A percentile compares a stretch with the other conserved stretches of the same genome.
Evolutionary conservation across 345 rosid species (phyloP).

Genomic region (Populus nigra): DNA sequence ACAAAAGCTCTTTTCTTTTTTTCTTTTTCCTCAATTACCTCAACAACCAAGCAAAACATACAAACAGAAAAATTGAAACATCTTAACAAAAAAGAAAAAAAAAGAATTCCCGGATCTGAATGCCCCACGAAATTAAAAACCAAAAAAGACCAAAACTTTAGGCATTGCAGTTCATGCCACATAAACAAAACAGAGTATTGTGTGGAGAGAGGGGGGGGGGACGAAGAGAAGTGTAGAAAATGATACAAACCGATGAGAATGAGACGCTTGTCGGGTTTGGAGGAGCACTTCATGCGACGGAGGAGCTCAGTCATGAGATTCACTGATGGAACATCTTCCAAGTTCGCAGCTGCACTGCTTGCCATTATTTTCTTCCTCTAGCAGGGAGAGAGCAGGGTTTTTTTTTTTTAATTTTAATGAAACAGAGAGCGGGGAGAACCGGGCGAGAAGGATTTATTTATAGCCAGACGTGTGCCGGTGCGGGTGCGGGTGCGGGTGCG

Average conservation of each 20-base stretch:
- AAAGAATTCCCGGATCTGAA: constrained; percentile 7
- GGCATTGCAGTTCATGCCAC: not conserved
- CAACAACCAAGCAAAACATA: not conserved
- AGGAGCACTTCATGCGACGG: constrained; percentile 85
- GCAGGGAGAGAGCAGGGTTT: not conserved
- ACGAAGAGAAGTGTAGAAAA: not conserved
- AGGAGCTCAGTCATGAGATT: constrained; percentile 90
- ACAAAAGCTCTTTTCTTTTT: not conserved
- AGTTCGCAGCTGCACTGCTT: constrained; percentile 37
- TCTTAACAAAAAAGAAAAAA: not conserved
- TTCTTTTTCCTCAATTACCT: not conserved
- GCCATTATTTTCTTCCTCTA: constrained; percentile 37
- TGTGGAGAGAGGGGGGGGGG: not conserved
- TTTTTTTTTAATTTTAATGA: not conserved
- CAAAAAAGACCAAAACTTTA: not conserved
- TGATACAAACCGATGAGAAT: constrained; percentile 62
- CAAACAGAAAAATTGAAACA: not conserved
- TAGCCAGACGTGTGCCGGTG: not conserved
- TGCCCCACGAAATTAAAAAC: not conserved
- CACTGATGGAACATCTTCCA: constrained; percentile 79
- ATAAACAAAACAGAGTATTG: not conserved
- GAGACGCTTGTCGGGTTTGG: constrained; percentile 92
- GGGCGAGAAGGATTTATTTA: not conserved
- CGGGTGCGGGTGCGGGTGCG: not conserved
- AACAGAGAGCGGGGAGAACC: not conserved